These are phyloP conservation scores for Microbotryum intermedium DNA, from an alignment of 1,284 basidiomycete species.

Conservation along the genomic window DNA sequence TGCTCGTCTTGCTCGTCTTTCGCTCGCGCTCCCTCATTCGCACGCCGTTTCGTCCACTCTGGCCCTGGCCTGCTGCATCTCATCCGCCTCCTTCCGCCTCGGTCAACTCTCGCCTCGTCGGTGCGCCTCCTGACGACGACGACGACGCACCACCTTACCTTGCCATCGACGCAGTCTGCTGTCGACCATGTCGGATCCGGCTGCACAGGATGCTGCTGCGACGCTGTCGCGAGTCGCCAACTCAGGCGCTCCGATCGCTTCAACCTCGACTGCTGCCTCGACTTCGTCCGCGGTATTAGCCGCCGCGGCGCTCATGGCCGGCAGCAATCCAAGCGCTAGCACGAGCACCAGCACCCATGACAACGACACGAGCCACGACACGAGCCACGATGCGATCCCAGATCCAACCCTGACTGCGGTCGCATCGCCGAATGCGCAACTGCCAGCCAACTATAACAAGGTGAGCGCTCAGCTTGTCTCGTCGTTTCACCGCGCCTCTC, in stretches of 20 bases:
- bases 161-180: too few relatives aligned
- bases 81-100: too few relatives aligned
- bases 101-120: too few relatives aligned
- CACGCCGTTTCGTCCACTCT: too few relatives aligned
- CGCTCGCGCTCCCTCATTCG: too few relatives aligned
- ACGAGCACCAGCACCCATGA: background rate
- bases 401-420: conserved; percentile 11
- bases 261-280: too few relatives aligned
- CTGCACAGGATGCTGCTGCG: background rate
- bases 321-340: too few relatives aligned
- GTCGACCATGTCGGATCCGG: background rate
- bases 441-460: conserved; percentile 26
- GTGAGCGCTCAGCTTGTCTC: too few relatives aligned
- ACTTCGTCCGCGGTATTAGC: background rate
- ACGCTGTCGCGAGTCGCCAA: background rate
- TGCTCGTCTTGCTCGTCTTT: too few relatives aligned
- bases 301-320: background rate
- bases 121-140: too few relatives aligned
- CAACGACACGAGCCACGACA: background rate
- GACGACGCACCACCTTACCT: too few relatives aligned
- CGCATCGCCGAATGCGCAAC: conserved; percentile 17
- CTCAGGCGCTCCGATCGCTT: background rate
- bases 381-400: background rate
- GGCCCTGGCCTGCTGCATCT: too few relatives aligned
- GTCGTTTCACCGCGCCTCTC: background rate